These are phyloP conservation scores for Scalesia atractyloides DNA, from an alignment of 129 eudicot genomes.

Conservation along the genomic window DNA sequence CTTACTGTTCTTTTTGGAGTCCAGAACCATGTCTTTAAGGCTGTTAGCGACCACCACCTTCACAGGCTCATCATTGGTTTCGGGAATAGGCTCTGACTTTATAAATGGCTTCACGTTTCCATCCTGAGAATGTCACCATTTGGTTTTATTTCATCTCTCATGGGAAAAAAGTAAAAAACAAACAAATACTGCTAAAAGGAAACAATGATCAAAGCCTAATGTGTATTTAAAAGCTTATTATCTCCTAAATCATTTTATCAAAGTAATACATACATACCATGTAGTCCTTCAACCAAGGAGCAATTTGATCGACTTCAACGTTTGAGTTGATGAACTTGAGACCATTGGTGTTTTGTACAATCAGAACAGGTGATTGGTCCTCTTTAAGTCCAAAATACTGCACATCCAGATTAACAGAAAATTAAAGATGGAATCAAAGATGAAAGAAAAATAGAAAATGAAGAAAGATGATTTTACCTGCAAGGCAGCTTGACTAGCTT, in stretches of 20 bases:
- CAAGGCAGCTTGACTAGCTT: slow-evolving; percentile 56
- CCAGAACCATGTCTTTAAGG: slow-evolving; percentile 72
- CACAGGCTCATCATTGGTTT: slow-evolving; percentile 77
- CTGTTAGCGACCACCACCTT: slow-evolving; percentile 89
- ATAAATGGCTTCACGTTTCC: slow-evolving; percentile 70
- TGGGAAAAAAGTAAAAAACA: too few species aligned
- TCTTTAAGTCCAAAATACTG: slow-evolving; percentile 89
- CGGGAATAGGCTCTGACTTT: slow-evolving; percentile 92
- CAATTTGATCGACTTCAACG: slow-evolving; percentile 74
- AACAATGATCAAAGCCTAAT: too few species aligned
- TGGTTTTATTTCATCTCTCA: too few species aligned
- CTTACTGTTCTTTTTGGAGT: slow-evolving; percentile 86
- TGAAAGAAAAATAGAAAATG: neutral
- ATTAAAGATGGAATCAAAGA: slow-evolving; percentile 14
- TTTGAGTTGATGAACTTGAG: slow-evolving; percentile 74
- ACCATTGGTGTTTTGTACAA: slow-evolving; percentile 72
- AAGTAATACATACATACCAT: slow-evolving; percentile 38
- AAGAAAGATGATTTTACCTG: slow-evolving; percentile 37
- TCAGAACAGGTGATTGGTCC: slow-evolving; percentile 72
- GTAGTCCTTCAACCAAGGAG: slow-evolving; percentile 79
- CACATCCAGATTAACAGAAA: slow-evolving; percentile 19
- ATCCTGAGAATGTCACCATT: slow-evolving; percentile 44
- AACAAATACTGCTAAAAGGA: too few species aligned
- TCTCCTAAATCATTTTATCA: too few species aligned
- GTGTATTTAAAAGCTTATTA: too few species aligned